Conservation (phyloP, 2,329 filamentous ascomycete genomes). For the Aspergillus caelatus region DNA sequence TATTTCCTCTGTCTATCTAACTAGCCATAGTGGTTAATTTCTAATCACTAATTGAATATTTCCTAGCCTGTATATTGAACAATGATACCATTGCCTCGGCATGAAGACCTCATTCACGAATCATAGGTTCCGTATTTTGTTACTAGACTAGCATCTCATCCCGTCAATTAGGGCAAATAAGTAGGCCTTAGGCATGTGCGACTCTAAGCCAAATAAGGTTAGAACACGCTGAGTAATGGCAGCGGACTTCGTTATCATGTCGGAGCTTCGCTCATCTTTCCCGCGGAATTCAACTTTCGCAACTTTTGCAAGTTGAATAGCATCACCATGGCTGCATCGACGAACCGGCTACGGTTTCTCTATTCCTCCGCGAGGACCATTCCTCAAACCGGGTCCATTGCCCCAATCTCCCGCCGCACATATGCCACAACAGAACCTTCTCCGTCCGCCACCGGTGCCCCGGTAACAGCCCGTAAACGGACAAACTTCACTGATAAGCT, state of each 20-base stretch:
- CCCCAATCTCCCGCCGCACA: conserved; percentile 28
- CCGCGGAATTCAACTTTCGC: conserved; percentile 31
- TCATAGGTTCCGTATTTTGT: background rate
- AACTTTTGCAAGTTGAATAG: conserved; percentile 15
- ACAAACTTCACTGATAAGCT: conserved; percentile 65
- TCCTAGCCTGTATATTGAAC: conserved; percentile 2
- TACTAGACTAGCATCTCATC: background rate
- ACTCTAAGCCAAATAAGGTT: conserved; percentile 1
- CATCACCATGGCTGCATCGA: conserved; percentile 37
- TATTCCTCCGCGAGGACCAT: conserved; percentile 30
- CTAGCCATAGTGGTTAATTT: conserved; percentile 16
- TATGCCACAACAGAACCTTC: conserved; percentile 45
- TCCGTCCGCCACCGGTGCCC: conserved; percentile 34
- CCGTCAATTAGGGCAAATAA: background rate
- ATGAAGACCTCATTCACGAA: background rate
- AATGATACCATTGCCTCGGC: conserved; percentile 15
- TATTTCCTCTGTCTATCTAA: conserved; percentile 3
- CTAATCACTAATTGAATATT: conserved; percentile 16
- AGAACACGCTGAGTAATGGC: conserved; percentile 7
- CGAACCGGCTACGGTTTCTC: conserved; percentile 35
- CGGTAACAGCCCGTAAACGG: conserved; percentile 59
- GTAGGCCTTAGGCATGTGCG: background rate
- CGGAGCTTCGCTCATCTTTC: conserved; percentile 22
- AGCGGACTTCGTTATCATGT: conserved; percentile 11
- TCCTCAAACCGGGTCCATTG: conserved; percentile 19